Conservation (phyloP, 768 basidiomycete genomes). For the Cystobasidium onofrii region DNA sequence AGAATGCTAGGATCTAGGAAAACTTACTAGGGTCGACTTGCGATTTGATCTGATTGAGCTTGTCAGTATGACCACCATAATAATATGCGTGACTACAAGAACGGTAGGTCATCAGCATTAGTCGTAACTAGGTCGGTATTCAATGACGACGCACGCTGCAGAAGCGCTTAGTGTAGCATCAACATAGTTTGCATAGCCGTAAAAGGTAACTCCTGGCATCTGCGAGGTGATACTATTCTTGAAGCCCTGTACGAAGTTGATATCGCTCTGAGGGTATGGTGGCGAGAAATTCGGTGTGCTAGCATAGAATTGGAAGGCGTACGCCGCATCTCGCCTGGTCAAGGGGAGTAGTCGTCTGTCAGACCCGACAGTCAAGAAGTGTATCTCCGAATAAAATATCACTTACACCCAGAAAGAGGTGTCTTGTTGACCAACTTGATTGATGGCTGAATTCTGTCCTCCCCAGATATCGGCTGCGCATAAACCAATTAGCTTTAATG, state of each 20-base stretch:
- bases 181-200: neutral
- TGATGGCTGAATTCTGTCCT: neutral
- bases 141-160: neutral
- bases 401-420: constrained; percentile 3
- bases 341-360: neutral
- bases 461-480: constrained; percentile 12
- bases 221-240: neutral
- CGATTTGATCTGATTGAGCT: neutral
- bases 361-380: no score
- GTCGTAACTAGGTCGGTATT: neutral
- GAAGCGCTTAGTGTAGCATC: neutral
- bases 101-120: neutral
- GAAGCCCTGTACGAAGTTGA: constrained; percentile 5
- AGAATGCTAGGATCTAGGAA: no score
- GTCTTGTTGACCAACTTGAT: neutral
- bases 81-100: neutral
- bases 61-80: neutral
- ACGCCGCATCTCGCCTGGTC: neutral
- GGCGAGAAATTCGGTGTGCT: neutral
- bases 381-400: no score
- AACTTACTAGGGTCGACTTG: neutral
- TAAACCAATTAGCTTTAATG: no score
- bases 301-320: constrained; percentile 1
- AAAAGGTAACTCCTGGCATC: constrained; percentile 1
- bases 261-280: constrained; percentile 2